Conservation (phyloP, 2,329 filamentous ascomycete genomes). For the Xylariales sp. region DNA sequence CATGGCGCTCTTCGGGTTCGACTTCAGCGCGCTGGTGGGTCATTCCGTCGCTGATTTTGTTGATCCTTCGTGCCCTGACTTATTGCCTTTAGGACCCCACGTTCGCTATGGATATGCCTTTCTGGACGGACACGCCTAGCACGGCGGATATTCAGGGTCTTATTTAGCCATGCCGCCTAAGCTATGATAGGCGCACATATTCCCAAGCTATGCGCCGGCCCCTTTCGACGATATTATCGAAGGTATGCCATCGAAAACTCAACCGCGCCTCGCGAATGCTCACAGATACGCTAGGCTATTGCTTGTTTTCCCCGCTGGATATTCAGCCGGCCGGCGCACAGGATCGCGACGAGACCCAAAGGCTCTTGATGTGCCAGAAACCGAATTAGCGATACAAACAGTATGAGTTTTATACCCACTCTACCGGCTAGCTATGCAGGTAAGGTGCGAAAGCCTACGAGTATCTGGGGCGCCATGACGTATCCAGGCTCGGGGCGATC, state of each 20-base stretch:
- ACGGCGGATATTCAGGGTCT: slow-evolving; percentile 8
- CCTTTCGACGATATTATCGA: background rate
- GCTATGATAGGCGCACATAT: background rate
- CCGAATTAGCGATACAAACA: background rate
- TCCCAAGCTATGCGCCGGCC: background rate
- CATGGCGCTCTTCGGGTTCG: slow-evolving; percentile 40
- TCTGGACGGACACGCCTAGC: slow-evolving; percentile 24
- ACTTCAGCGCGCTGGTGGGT: slow-evolving; percentile 38
- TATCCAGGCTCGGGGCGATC: background rate
- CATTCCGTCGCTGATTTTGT: background rate
- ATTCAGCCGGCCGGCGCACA: background rate
- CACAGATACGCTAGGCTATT: slow-evolving; percentile 25
- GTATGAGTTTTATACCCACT: background rate
- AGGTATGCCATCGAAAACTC: background rate
- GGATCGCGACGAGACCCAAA: background rate
- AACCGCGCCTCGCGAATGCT: background rate
- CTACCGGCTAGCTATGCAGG: too few species aligned
- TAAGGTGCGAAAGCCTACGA: background rate
- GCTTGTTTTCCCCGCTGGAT: background rate
- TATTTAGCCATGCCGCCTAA: background rate
- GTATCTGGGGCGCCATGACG: background rate
- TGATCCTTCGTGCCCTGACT: background rate
- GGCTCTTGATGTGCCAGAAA: background rate
- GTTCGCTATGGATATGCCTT: slow-evolving; percentile 25
- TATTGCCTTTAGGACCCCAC: slow-evolving; percentile 23